phyloP scores from a whole-genome alignment of 768 basidiomycete species.

The Sporobolomyces phaffii region DNA sequence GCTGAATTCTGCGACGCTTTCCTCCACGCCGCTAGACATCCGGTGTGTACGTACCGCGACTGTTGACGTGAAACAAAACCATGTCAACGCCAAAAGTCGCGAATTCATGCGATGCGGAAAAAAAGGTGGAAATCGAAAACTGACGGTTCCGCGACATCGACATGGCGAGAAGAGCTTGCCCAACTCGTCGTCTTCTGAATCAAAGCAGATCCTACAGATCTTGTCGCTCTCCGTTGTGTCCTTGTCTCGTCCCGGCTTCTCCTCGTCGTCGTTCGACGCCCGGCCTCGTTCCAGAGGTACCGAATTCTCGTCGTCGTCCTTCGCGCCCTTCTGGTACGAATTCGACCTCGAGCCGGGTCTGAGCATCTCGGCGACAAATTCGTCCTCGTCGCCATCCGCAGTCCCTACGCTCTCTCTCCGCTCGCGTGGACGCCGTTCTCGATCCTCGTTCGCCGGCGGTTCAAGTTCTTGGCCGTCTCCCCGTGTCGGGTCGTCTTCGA shows the following conservation, averaged over 20 bases:
- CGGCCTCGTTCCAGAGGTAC: no score
- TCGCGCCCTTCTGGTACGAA: neutral
- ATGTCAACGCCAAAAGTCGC: neutral
- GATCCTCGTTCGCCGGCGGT: no score
- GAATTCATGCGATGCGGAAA: neutral
- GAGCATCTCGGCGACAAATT: neutral
- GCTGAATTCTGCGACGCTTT: neutral
- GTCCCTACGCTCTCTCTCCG: neutral
- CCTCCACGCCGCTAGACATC: constrained; percentile 25
- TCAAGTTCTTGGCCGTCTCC: no score
- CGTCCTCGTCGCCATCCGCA: constrained; percentile 17
- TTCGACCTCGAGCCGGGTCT: neutral
- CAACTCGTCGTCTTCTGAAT: constrained; percentile 15
- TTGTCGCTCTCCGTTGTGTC: neutral
- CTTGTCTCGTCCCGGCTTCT: neutral
- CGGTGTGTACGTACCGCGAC: constrained; percentile 18
- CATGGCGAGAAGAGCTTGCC: constrained; percentile 25
- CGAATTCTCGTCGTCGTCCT: neutral
- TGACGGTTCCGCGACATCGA: constrained; percentile 21
- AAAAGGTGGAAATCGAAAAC: neutral
- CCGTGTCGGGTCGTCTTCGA: neutral
- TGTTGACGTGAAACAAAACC: neutral
- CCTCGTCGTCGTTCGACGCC: neutral
- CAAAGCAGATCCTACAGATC: constrained; percentile 33
- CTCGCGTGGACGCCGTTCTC: neutral